Evolutionary conservation across 164 flowering plant genomes (phyloP).

Genomic region (Piper betle): DNA sequence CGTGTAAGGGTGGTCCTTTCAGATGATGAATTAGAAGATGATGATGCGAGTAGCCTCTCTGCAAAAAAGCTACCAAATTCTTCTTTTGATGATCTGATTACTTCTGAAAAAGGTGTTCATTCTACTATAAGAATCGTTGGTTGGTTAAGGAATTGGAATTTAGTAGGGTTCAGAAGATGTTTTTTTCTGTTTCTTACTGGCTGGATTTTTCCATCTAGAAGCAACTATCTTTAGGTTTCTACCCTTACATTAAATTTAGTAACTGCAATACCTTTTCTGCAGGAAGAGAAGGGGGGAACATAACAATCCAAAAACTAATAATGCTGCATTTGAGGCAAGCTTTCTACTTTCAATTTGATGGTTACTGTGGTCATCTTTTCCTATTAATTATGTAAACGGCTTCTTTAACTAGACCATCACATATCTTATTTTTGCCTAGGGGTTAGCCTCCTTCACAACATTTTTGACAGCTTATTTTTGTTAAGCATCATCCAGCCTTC

Average conservation of each 20-base stretch:
- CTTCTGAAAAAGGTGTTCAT: constrained; percentile 46
- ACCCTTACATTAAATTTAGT: no score
- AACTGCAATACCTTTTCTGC: neutral
- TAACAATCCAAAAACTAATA: no score
- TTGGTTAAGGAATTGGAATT: no score
- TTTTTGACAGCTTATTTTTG: neutral
- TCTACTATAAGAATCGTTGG: no score
- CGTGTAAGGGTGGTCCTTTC: constrained; percentile 70
- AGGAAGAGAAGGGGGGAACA: neutral
- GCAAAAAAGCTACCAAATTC: constrained; percentile 12
- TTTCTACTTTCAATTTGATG: neutral
- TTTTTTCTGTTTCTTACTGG: no score
- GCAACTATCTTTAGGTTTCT: no score
- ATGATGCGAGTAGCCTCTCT: constrained; percentile 14
- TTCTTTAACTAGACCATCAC: neutral
- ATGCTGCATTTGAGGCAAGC: neutral
- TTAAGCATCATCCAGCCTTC: neutral
- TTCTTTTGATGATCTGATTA: constrained; percentile 28
- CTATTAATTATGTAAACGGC: no score
- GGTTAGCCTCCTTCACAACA: neutral
- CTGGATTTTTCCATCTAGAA: no score
- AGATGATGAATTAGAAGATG: constrained; percentile 42
- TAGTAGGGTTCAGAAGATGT: no score
- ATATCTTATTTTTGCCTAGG: neutral
- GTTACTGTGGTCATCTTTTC: neutral